A percentile compares a stretch with the other conserved stretches of the same genome.
phyloP scores from a whole-genome alignment of 83 land plant genomes.

The Picea abies region DNA sequence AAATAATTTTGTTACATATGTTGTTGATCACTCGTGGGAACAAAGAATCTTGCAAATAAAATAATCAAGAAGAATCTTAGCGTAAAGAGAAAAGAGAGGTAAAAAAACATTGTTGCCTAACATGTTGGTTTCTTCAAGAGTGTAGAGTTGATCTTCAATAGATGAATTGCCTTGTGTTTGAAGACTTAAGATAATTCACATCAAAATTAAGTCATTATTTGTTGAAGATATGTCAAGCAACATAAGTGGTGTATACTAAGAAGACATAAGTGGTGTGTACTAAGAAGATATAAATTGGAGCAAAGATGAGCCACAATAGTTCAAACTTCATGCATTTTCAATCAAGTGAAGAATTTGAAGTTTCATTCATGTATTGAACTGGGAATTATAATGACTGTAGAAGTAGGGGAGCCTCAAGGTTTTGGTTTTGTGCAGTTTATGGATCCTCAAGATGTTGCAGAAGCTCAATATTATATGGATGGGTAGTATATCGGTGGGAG shows the following conservation, averaged over 20 bases:
- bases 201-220: conserved; percentile 22
- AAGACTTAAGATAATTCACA: conserved; percentile 31
- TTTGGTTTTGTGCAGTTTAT: conserved; percentile 92
- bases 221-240: conserved; percentile 37
- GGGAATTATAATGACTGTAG: conserved; percentile 20
- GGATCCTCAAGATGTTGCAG: conserved; percentile 79
- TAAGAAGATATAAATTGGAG: conserved; percentile 35
- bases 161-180: conserved; percentile 27
- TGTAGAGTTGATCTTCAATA: conserved; percentile 24
- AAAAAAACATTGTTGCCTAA: conserved; percentile 22
- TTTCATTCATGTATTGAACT: conserved; percentile 34
- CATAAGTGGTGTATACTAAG: conserved; percentile 40
- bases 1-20: too few relatives aligned
- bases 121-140: conserved; percentile 31
- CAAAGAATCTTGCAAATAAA: too few relatives aligned
- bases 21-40: too few relatives aligned
- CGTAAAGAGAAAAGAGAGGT: too few relatives aligned
- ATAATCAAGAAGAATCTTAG: too few relatives aligned
- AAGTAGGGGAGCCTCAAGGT: conserved; percentile 79
- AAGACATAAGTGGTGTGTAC: too few relatives aligned
- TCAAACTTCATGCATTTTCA: conserved; percentile 13
- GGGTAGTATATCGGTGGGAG: conserved; percentile 66
- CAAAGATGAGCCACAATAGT: conserved; percentile 28
- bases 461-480: conserved; percentile 82
- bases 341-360: conserved; percentile 34